Conservation (phyloP, 2,329 filamentous ascomycete genomes). For the Pyrenophora graminea region DNA sequence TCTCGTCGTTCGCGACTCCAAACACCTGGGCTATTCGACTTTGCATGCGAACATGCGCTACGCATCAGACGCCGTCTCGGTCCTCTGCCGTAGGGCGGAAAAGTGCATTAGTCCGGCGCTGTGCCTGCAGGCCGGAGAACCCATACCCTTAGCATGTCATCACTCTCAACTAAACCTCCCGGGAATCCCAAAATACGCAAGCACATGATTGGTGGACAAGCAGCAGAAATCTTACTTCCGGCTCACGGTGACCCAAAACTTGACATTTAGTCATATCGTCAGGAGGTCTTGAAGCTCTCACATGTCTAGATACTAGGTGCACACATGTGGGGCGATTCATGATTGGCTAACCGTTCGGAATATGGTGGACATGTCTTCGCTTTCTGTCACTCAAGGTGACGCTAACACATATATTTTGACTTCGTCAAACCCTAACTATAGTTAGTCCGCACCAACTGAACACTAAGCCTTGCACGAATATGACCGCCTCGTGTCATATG, state of each 20-base stretch:
- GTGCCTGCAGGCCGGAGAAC: not conserved
- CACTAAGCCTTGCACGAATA: not conserved
- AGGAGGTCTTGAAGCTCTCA: not conserved
- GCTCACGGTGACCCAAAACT: not conserved
- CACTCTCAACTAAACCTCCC: not conserved
- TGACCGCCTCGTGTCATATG: too few species aligned
- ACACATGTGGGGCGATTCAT: not conserved
- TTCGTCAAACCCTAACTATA: not conserved
- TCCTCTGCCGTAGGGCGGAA: conserved; percentile 4
- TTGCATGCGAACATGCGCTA: not conserved
- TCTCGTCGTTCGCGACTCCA: not conserved
- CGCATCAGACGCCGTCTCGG: conserved; percentile 3
- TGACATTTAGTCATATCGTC: not conserved
- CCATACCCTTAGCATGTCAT: not conserved
- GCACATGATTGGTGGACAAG: not conserved
- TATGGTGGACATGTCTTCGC: not conserved
- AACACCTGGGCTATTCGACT: not conserved
- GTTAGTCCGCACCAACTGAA: not conserved
- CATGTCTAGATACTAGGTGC: not conserved
- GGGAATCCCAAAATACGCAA: not conserved
- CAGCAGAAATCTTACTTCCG: not conserved
- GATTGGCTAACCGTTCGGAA: not conserved
- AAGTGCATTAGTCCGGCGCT: conserved; percentile 4
- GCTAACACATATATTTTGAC: not conserved
- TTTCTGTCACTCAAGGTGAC: not conserved